Conservation (phyloP, 2,329 filamentous ascomycete species). For the Ceratocystiopsis minuta region DNA sequence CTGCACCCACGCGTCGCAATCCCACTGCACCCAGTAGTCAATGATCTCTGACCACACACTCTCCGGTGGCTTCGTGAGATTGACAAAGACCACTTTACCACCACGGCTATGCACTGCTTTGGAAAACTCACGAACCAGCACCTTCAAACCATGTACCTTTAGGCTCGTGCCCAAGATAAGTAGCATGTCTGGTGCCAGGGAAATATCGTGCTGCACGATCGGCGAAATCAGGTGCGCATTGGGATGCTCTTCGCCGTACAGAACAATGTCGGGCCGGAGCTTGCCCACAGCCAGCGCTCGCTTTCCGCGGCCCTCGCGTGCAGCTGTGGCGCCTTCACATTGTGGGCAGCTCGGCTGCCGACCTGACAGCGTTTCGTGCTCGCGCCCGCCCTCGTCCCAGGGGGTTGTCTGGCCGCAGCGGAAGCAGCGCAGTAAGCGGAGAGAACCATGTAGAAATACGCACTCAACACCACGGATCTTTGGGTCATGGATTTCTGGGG, state of each 20-base stretch:
- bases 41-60: conserved; percentile 57
- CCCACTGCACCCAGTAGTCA: conserved; percentile 59
- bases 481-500: conserved; percentile 5
- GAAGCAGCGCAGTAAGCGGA: conserved; percentile 46
- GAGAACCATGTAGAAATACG: conserved; percentile 56
- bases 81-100: conserved; percentile 55
- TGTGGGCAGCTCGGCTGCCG: conserved; percentile 49
- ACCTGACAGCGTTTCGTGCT: conserved; percentile 40
- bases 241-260: conserved; percentile 59
- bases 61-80: conserved; percentile 53
- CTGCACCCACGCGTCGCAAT: conserved; percentile 55
- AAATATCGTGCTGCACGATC: conserved; percentile 49
- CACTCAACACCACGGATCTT: conserved; percentile 36
- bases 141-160: conserved; percentile 52
- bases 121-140: conserved; percentile 53
- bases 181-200: conserved; percentile 45
- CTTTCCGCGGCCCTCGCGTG: conserved; percentile 46
- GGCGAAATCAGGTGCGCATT: conserved; percentile 48
- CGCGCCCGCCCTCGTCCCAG: conserved; percentile 40
- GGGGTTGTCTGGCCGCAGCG: conserved; percentile 37
- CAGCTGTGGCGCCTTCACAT: conserved; percentile 43
- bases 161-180: conserved; percentile 55
- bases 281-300: conserved; percentile 49
- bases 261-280: conserved; percentile 52
- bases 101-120: conserved; percentile 50